Conservation (phyloP, 495 filamentous ascomycete species). For the Neurospora hispaniola region DNA sequence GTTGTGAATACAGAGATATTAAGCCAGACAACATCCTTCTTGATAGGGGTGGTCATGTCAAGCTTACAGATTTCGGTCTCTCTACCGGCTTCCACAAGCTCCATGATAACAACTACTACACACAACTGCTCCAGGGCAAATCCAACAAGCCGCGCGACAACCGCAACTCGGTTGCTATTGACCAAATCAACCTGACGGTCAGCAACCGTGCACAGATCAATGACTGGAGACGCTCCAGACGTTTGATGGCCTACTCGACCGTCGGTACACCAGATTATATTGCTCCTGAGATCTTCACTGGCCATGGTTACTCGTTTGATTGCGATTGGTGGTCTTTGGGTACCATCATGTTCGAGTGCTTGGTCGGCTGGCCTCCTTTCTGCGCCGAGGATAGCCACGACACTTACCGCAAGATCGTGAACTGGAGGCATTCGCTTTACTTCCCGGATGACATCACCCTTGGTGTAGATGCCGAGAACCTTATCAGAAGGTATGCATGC, state of each 20-base stretch:
- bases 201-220: slow-evolving; percentile 95
- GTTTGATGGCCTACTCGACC: slow-evolving; percentile 94
- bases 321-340: slow-evolving; percentile 99
- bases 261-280: slow-evolving; percentile 99
- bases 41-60: slow-evolving; percentile 91
- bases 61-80: slow-evolving; percentile 95
- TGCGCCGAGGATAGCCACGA: slow-evolving; percentile 96
- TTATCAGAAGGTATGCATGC: slow-evolving; percentile 65
- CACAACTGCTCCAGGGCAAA: slow-evolving; percentile 77
- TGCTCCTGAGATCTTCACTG: slow-evolving; percentile 94
- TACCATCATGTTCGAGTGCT: slow-evolving; percentile 99
- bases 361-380: slow-evolving; percentile 98
- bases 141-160: slow-evolving; percentile 61
- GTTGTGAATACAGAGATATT: slow-evolving; percentile 61
- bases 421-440: slow-evolving; percentile 90
- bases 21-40: slow-evolving; percentile 98
- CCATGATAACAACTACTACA: slow-evolving; percentile 97
- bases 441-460: slow-evolving; percentile 92
- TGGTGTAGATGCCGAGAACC: slow-evolving; percentile 71
- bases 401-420: slow-evolving; percentile 98
- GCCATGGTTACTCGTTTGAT: slow-evolving; percentile 86
- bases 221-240: slow-evolving; percentile 92
- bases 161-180: slow-evolving; percentile 84
- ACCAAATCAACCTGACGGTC: slow-evolving; percentile 97
- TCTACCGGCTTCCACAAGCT: slow-evolving; percentile 97